Evolutionary conservation across 2,329 filamentous ascomycete species (phyloP).

Genomic region (Penicillium sp.): DNA sequence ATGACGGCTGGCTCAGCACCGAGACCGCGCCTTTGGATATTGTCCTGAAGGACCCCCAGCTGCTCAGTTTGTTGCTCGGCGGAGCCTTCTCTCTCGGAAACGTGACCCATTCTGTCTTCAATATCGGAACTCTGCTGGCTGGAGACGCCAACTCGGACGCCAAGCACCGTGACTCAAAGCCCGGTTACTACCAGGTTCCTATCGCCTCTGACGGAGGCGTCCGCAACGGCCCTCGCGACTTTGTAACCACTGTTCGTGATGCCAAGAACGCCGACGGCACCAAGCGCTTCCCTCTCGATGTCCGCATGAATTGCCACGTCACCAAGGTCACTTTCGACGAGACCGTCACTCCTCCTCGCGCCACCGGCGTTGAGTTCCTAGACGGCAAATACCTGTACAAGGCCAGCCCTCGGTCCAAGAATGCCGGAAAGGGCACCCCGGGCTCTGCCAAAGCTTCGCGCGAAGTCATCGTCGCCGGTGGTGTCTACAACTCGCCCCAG

Average conservation of each 20-base stretch:
- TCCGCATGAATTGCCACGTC: conserved; percentile 49
- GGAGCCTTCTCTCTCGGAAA: conserved; percentile 53
- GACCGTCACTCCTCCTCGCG: conserved; percentile 36
- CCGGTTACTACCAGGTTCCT: conserved; percentile 58
- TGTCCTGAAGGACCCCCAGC: conserved; percentile 51
- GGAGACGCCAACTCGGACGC: conserved; percentile 53
- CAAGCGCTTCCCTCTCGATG: conserved; percentile 53
- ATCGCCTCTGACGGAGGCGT: conserved; percentile 37
- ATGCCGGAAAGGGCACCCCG: conserved; percentile 30
- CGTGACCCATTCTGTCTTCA: conserved; percentile 40
- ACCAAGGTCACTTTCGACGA: conserved; percentile 48
- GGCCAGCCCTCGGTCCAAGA: conserved; percentile 41
- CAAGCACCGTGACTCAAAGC: conserved; percentile 45
- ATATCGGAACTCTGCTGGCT: conserved; percentile 46
- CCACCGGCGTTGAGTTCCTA: conserved; percentile 51
- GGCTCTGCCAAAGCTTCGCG: conserved; percentile 43
- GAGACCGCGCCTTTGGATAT: conserved; percentile 44
- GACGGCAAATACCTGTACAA: conserved; percentile 48
- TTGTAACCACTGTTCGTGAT: conserved; percentile 33
- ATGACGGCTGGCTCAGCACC: conserved; percentile 28
- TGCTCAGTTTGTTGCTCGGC: conserved; percentile 52
- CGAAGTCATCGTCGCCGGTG: conserved; percentile 49
- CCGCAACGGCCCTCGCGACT: conserved; percentile 41
- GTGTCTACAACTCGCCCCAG: conserved; percentile 62
- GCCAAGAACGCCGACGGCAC: conserved; percentile 25